A percentile compares a stretch with the other conserved stretches of the same genome.
Conservation (phyloP, 2,329 filamentous ascomycete species). For the Nemania diffusa region DNA sequence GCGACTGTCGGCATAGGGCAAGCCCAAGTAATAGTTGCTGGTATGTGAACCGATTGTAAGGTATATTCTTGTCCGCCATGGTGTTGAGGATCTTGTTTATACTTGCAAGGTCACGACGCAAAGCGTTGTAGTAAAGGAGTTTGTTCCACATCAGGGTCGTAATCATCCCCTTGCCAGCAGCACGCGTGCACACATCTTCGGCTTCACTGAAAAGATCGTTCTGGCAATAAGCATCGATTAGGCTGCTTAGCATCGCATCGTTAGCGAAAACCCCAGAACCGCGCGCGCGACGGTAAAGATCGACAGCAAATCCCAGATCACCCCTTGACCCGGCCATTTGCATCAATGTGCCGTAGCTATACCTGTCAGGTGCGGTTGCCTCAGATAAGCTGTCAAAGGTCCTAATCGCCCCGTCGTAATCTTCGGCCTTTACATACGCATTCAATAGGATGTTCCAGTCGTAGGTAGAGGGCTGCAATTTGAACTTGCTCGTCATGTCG, state of each 20-base stretch:
- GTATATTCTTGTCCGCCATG: constrained; percentile 60
- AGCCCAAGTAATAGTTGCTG: constrained; percentile 61
- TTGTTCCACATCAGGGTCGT: constrained; percentile 80
- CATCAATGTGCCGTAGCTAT: constrained; percentile 80
- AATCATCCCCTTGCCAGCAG: constrained; percentile 61
- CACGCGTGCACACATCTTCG: constrained; percentile 67
- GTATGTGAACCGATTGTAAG: constrained; percentile 63
- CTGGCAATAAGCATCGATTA: constrained; percentile 75
- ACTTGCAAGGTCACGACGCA: constrained; percentile 63
- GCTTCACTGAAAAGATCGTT: constrained; percentile 66
- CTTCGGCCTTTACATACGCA: constrained; percentile 72
- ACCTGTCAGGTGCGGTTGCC: constrained; percentile 64
- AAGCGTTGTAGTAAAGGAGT: constrained; percentile 75
- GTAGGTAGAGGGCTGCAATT: constrained; percentile 64
- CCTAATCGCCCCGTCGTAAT: constrained; percentile 72
- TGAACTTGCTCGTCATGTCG: constrained; percentile 66
- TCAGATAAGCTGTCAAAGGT: constrained; percentile 70
- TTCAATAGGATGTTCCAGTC: constrained; percentile 84
- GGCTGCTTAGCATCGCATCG: constrained; percentile 67
- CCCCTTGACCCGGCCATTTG: constrained; percentile 75
- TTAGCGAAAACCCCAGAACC: constrained; percentile 61
- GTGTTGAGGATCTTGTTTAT: constrained; percentile 60
- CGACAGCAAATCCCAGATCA: constrained; percentile 75
- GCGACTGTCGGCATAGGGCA: constrained; percentile 59
- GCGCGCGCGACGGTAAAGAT: constrained; percentile 72